phyloP scores from a whole-genome alignment of 345 rosid genomes.

The Eucalyptus dawsonii region DNA sequence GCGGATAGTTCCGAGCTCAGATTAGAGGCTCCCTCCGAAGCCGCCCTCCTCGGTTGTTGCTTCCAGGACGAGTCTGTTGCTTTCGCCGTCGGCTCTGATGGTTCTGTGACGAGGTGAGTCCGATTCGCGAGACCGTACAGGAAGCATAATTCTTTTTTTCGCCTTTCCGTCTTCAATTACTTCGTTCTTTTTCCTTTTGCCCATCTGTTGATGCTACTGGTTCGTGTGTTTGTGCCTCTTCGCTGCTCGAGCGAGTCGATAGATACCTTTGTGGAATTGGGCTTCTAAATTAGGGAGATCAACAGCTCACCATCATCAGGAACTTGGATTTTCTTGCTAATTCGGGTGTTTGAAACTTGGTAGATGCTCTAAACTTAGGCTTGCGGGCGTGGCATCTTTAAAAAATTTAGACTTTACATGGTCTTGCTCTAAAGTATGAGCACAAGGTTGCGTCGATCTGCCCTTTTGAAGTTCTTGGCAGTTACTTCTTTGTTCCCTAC shows the following conservation, averaged over 20 bases:
- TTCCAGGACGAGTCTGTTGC: constrained; percentile 47
- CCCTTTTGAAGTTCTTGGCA: background rate
- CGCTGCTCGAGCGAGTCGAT: background rate
- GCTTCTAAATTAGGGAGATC: background rate
- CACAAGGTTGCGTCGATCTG: background rate
- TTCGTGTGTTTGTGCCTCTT: background rate
- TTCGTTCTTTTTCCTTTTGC: background rate
- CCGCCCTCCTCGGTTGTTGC: constrained; percentile 81
- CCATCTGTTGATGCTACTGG: background rate
- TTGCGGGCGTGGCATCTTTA: background rate
- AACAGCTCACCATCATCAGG: background rate
- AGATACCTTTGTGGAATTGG: background rate
- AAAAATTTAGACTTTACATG: background rate
- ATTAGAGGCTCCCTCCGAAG: constrained; percentile 26
- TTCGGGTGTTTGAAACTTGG: background rate
- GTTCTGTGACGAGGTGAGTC: constrained; percentile 57
- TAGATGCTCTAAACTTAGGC: background rate
- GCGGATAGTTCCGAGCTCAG: constrained; percentile 50
- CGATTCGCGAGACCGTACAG: background rate
- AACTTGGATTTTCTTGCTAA: background rate
- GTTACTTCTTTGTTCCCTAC: background rate
- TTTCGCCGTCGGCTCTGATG: constrained; percentile 54
- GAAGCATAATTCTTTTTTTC: background rate
- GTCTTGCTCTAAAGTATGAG: background rate
- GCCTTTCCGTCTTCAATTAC: background rate